phyloP scores from a whole-genome alignment of 129 eudicot species.

The sunflower (Helianthus annuus) region DNA sequence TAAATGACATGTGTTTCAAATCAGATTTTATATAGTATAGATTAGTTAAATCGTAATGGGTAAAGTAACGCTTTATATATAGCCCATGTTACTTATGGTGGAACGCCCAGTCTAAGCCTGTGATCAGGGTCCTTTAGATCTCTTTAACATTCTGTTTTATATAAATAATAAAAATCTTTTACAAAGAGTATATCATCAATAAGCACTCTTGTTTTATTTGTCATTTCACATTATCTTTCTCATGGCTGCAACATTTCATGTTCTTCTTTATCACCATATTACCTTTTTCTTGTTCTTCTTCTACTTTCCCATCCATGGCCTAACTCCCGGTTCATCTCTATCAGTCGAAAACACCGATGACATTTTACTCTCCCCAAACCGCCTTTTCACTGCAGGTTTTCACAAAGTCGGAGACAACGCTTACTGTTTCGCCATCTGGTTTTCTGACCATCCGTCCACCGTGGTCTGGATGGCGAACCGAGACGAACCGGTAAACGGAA shows the following conservation, averaged over 20 bases:
- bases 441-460: conserved; percentile 32
- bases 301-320: not conserved
- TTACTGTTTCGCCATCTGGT: conserved; percentile 52
- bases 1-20: too few species aligned
- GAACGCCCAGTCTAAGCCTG: too few species aligned
- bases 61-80: too few species aligned
- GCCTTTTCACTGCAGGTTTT: conserved; percentile 52
- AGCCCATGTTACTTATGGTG: too few species aligned
- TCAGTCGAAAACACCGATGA: conserved; percentile 38
- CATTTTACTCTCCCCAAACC: conserved; percentile 34
- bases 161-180: too few species aligned
- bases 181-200: not conserved
- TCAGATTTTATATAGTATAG: too few species aligned
- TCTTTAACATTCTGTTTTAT: too few species aligned
- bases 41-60: too few species aligned
- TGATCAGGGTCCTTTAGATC: too few species aligned
- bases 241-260: conserved; percentile 6
- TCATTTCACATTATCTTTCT: not conserved
- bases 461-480: conserved; percentile 62
- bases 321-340: conserved; percentile 35
- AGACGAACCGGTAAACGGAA: conserved; percentile 54
- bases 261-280: not conserved
- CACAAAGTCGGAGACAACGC: conserved; percentile 43
- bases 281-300: conserved; percentile 3
- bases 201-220: not conserved